A percentile compares a stretch with the other conserved stretches of the same genome.
phyloP scores from a whole-genome alignment of 2,329 filamentous ascomycete genomes.

The Pezicula rhizophila region DNA sequence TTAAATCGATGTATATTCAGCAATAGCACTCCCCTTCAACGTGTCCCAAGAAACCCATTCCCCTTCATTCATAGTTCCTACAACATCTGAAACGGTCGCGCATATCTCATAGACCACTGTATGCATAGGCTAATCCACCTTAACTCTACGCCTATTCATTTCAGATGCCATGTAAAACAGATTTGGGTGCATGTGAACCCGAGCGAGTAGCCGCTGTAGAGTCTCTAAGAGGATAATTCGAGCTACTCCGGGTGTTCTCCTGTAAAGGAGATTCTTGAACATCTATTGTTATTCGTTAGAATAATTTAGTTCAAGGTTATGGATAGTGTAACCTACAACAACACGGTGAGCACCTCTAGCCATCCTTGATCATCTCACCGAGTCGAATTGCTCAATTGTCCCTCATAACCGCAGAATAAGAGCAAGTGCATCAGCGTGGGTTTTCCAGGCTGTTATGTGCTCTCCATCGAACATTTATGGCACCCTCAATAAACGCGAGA shows the following conservation, averaged over 20 bases:
- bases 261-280: constrained; percentile 2
- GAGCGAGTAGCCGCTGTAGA: background rate
- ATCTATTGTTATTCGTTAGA: background rate
- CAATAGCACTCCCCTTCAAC: background rate
- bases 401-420: background rate
- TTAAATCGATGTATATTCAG: background rate
- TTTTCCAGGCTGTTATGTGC: background rate
- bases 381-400: background rate
- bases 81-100: background rate
- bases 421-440: constrained; percentile 2
- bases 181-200: background rate
- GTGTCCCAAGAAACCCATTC: background rate
- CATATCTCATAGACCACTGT: background rate
- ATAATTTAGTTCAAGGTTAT: background rate
- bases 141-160: background rate
- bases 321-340: background rate
- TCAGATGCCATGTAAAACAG: background rate
- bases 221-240: background rate
- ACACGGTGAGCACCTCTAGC: constrained; percentile 1
- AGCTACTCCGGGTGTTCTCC: background rate
- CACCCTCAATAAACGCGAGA: no score
- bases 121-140: background rate
- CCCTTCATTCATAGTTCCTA: background rate
- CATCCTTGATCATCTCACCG: background rate
- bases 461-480: background rate